Evolutionary conservation across 2,329 filamentous ascomycete genomes (phyloP).

Genomic region (Ilyonectria mors-panacis): DNA sequence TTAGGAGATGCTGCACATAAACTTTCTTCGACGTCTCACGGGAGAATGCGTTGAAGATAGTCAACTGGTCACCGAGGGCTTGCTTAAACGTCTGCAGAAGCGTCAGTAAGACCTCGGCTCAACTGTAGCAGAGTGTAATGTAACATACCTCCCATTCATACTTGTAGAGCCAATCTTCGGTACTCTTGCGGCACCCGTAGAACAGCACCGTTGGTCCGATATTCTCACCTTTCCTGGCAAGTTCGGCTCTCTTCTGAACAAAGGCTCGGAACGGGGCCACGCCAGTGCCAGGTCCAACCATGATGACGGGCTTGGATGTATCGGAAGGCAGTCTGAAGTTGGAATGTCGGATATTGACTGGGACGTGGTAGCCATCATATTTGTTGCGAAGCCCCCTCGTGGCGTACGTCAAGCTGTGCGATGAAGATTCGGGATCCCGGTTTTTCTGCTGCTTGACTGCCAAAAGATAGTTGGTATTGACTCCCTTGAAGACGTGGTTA

Average conservation of each 20-base stretch:
- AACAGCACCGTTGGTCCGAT: too few species aligned
- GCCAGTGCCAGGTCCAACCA: neutral
- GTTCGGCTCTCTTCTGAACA: neutral
- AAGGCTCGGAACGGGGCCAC: constrained; percentile 1
- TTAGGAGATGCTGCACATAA: neutral
- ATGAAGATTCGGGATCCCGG: neutral
- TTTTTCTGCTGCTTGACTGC: neutral
- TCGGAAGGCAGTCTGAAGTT: neutral
- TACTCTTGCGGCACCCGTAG: too few species aligned
- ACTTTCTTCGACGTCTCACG: neutral
- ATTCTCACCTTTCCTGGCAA: neutral
- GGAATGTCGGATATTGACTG: neutral
- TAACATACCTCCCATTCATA: too few species aligned
- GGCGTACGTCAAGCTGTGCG: too few species aligned
- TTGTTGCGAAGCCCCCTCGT: neutral
- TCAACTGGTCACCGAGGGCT: neutral
- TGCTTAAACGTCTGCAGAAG: neutral
- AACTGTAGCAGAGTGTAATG: too few species aligned
- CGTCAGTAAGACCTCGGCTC: neutral
- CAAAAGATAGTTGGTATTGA: neutral
- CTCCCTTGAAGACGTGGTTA: neutral
- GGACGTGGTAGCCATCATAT: neutral
- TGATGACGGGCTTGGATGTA: neutral
- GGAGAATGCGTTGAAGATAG: neutral
- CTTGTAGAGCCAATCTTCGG: too few species aligned